Conservation (phyloP, 2,329 filamentous ascomycete species). For the Plenodomus biglobosus region DNA sequence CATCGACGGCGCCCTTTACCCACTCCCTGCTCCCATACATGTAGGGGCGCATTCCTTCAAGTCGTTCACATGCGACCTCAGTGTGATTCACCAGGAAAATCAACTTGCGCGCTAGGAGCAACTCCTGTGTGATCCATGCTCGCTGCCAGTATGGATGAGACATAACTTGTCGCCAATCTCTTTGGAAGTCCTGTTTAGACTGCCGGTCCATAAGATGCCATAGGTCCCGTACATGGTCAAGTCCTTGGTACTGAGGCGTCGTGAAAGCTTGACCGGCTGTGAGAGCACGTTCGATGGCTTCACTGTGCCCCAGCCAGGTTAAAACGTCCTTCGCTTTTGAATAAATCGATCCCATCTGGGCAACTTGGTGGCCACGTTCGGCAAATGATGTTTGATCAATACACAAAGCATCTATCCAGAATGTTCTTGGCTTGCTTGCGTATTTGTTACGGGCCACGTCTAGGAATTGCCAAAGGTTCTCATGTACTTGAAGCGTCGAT, state of each 20-base stretch:
- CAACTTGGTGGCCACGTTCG: constrained; percentile 17
- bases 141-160: constrained; percentile 1
- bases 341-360: constrained; percentile 20
- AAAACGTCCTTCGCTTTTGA: background rate
- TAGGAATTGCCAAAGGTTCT: constrained; percentile 13
- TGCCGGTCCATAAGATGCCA: too few relatives aligned
- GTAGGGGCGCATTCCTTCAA: too few relatives aligned
- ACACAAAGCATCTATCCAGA: constrained; percentile 35
- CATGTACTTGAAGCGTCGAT: constrained; percentile 2
- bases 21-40: too few relatives aligned
- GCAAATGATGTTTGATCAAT: constrained; percentile 25
- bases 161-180: background rate
- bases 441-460: background rate
- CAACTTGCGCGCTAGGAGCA: constrained; percentile 3
- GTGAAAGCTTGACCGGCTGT: too few relatives aligned
- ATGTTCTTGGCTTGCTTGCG: background rate
- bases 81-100: background rate
- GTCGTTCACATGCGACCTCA: background rate
- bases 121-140: constrained; percentile 9
- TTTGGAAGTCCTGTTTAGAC: background rate
- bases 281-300: background rate
- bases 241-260: too few relatives aligned
- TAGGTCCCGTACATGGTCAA: too few relatives aligned
- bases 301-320: constrained; percentile 18
- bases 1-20: too few relatives aligned